phyloP scores from a whole-genome alignment of 805 yeast species.

The Blastobotrys parvus region DNA sequence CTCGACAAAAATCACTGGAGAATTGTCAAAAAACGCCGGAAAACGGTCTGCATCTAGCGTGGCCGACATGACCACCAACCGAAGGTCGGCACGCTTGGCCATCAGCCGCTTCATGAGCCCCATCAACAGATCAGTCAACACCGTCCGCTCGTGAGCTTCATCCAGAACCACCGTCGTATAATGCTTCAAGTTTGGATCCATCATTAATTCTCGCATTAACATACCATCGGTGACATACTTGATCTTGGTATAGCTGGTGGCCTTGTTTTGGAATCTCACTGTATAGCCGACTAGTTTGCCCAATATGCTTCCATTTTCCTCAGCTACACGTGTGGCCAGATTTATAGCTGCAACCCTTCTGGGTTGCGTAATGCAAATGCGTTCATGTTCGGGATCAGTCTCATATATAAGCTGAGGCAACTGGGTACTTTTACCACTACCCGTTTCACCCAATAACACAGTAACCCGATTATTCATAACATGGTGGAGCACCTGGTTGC shows the following conservation, averaged over 20 bases:
- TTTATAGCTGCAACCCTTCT: conserved; percentile 96
- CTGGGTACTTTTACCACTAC: conserved; percentile 97
- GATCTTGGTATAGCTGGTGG: conserved; percentile 52
- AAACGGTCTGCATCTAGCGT: conserved; percentile 87
- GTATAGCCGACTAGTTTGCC: conserved; percentile 88
- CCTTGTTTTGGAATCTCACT: conserved; percentile 78
- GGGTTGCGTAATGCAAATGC: conserved; percentile 91
- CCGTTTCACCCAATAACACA: conserved; percentile 90
- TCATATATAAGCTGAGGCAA: conserved; percentile 83
- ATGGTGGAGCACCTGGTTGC: conserved; percentile 50
- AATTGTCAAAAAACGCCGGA: conserved; percentile 60
- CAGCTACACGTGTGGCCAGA: conserved; percentile 85
- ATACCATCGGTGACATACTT: conserved; percentile 96
- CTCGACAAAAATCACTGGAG: conserved; percentile 80
- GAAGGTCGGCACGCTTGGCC: conserved; percentile 48
- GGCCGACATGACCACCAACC: conserved; percentile 89
- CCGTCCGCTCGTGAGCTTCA: conserved; percentile 97
- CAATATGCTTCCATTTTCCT: conserved; percentile 67
- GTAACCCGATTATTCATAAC: conserved; percentile 55
- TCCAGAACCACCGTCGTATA: conserved; percentile 79
- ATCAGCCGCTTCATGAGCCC: conserved; percentile 76
- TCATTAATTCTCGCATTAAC: conserved; percentile 85
- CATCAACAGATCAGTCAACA: conserved; percentile 78
- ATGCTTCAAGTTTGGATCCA: conserved; percentile 51
- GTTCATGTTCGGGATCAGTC: conserved; percentile 32